Evolutionary conservation across 768 basidiomycete genomes (phyloP).

Genomic region (Termitomyces sp.): DNA sequence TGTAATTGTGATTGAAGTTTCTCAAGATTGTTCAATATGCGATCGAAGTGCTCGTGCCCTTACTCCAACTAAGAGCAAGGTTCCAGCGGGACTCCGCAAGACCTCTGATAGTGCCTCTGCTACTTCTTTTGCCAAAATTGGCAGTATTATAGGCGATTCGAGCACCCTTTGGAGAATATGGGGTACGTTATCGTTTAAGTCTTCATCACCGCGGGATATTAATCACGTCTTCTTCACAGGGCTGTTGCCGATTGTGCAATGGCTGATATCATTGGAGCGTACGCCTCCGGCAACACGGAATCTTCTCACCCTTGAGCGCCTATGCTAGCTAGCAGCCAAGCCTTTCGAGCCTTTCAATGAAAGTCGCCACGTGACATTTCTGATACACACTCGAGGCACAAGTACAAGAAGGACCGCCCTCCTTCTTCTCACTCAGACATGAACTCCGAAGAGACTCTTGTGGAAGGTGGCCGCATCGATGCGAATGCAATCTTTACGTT

Average conservation of each 20-base stretch:
- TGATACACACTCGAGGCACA: not conserved
- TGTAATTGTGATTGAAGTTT: not conserved
- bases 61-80: constrained; percentile 62
- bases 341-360: not conserved
- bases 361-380: constrained; percentile 6
- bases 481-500: constrained; percentile 12
- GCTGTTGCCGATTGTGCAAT: constrained; percentile 73
- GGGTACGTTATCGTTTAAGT: constrained; percentile 41
- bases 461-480: constrained; percentile 11
- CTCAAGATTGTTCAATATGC: constrained; percentile 67
- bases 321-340: constrained; percentile 22
- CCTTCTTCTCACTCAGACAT: constrained; percentile 1
- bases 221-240: constrained; percentile 32
- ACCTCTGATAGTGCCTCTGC: constrained; percentile 49
- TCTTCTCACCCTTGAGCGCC: constrained; percentile 70
- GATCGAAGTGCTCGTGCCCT: constrained; percentile 62
- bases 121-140: too few species aligned
- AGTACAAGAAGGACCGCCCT: not conserved
- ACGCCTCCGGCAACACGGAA: constrained; percentile 63
- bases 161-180: too few species aligned
- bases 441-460: constrained; percentile 15
- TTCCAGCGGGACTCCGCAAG: constrained; percentile 59
- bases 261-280: constrained; percentile 74
- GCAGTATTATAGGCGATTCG: too few species aligned
- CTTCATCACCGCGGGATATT: not conserved